Percentiles rank a stretch among this genome's conserved stretches.
Evolutionary conservation across 78 protist genomes (phyloP).

Genomic region (Salpingoeca rosetta): DNA sequence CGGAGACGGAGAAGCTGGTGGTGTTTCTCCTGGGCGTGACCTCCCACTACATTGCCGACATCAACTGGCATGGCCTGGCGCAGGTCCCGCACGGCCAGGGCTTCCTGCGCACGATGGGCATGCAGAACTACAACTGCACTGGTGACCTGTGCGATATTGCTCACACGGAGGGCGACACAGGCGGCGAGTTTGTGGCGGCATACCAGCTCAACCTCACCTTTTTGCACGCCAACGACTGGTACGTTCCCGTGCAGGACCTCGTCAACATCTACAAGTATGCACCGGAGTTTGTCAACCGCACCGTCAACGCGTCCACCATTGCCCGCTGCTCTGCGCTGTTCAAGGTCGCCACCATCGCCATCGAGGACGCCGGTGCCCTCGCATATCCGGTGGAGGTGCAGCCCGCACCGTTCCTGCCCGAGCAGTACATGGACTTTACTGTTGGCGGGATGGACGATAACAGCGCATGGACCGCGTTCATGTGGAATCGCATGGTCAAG

Average conservation of each 20-base stretch:
- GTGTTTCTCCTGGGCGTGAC: slow-evolving; percentile 4
- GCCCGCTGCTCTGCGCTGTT: not conserved
- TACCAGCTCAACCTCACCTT: not conserved
- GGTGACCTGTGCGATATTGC: not conserved
- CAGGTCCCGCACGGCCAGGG: not conserved
- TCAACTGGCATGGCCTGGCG: slow-evolving; percentile 6
- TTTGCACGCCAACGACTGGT: not conserved
- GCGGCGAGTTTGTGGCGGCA: not conserved
- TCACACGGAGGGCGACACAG: not conserved
- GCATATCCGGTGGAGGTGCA: not conserved
- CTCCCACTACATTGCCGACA: slow-evolving; percentile 7
- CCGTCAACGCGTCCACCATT: not conserved
- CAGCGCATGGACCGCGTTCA: not conserved
- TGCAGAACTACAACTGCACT: not conserved
- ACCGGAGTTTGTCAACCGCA: not conserved
- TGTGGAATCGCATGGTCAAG: not conserved
- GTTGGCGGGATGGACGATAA: not conserved
- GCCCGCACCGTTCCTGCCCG: not conserved
- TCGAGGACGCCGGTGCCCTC: not conserved
- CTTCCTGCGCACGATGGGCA: not conserved
- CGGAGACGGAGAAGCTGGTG: slow-evolving; percentile 4
- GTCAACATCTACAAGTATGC: not conserved
- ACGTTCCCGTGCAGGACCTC: slow-evolving; percentile 15
- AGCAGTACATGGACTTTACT: not conserved
- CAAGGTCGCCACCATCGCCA: not conserved